Percentiles rank a stretch among this genome's conserved stretches.
phyloP scores from a whole-genome alignment of 805 yeast genomes.

The Metschnikowia gruessii region DNA sequence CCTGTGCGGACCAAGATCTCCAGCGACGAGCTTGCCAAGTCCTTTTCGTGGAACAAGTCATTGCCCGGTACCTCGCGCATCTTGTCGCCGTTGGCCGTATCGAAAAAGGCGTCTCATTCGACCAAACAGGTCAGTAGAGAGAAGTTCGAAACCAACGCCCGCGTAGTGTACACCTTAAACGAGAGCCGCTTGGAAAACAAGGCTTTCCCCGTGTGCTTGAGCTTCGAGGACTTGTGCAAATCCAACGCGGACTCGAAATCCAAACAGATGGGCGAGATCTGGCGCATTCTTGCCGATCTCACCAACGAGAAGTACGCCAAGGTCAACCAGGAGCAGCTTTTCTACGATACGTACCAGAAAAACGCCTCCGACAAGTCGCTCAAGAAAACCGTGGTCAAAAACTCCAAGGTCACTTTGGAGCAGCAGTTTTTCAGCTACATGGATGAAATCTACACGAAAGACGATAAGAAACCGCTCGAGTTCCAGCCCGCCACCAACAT shows the following conservation, averaged over 20 bases:
- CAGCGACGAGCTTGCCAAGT: slow-evolving; percentile 21
- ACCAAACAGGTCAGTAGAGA: slow-evolving; percentile 42
- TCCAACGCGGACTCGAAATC: slow-evolving; percentile 60
- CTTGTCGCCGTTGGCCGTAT: slow-evolving; percentile 30
- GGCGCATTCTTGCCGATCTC: slow-evolving; percentile 60
- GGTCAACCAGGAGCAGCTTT: slow-evolving; percentile 36
- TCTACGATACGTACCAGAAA: slow-evolving; percentile 23
- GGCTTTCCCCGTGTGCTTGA: slow-evolving; percentile 56
- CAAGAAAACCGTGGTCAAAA: slow-evolving; percentile 47
- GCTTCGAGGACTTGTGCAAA: slow-evolving; percentile 58
- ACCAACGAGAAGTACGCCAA: slow-evolving; percentile 36
- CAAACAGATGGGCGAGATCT: slow-evolving; percentile 69
- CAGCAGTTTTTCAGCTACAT: slow-evolving; percentile 73
- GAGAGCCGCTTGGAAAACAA: slow-evolving; percentile 56
- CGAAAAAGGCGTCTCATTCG: slow-evolving; percentile 14
- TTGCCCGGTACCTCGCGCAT: slow-evolving; percentile 32
- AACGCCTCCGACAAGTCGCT: slow-evolving; percentile 18
- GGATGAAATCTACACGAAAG: slow-evolving; percentile 62
- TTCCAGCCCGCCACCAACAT: slow-evolving; percentile 60
- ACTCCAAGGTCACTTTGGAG: slow-evolving; percentile 64
- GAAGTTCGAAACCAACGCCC: slow-evolving; percentile 73
- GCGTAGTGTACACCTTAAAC: slow-evolving; percentile 65
- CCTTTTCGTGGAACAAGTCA: slow-evolving; percentile 36
- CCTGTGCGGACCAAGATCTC: slow-evolving; percentile 15
- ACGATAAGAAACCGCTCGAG: slow-evolving; percentile 35